phyloP scores from a whole-genome alignment of 768 basidiomycete species.

The Trametes gibbosa region DNA sequence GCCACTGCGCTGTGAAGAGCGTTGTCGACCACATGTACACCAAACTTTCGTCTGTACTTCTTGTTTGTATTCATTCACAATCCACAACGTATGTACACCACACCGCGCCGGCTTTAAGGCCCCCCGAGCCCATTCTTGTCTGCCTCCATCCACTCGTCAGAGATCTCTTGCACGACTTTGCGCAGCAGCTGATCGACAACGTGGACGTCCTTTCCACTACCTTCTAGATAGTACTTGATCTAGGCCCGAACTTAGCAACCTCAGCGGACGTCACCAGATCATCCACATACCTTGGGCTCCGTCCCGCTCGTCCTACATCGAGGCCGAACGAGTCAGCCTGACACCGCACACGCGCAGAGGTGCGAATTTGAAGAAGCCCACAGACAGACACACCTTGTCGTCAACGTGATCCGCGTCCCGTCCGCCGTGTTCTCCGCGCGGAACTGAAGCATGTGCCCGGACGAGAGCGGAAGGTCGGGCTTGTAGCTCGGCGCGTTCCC shows the following conservation, averaged over 20 bases:
- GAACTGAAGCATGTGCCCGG: constrained; percentile 86
- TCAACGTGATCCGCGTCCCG: constrained; percentile 58
- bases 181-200: constrained; percentile 50
- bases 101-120: constrained; percentile 1
- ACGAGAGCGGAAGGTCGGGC: constrained; percentile 66
- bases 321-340: not conserved
- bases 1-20: not conserved
- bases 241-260: not conserved
- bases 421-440: constrained; percentile 44
- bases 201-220: constrained; percentile 52
- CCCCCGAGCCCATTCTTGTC: constrained; percentile 44
- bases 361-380: not conserved
- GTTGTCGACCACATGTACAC: not conserved
- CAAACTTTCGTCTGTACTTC: not conserved
- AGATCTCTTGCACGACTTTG: constrained; percentile 58
- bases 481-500: constrained; percentile 62
- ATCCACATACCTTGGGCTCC: constrained; percentile 69
- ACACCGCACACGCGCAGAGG: not conserved
- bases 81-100: not conserved
- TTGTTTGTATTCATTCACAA: not conserved
- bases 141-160: constrained; percentile 67
- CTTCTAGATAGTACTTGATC: constrained; percentile 93
- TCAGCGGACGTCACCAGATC: too few species aligned
- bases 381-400: constrained; percentile 56
- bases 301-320: constrained; percentile 76